phyloP scores from a whole-genome alignment of 1,139 yeast genomes.

The Blastobotrys arbuscula region DNA sequence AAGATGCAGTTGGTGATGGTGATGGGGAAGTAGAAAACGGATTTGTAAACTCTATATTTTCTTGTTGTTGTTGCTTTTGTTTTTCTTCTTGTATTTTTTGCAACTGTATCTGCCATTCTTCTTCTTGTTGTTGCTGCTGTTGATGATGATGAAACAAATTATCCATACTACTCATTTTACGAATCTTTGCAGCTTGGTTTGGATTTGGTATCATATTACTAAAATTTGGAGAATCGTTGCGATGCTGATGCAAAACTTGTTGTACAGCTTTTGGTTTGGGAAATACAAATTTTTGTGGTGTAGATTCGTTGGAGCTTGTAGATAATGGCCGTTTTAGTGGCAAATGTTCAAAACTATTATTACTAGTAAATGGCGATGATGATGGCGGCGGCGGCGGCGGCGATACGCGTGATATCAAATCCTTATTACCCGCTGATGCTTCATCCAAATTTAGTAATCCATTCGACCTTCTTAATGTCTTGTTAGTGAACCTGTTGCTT shows the following conservation, averaged over 20 bases:
- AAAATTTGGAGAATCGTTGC: constrained; percentile 2
- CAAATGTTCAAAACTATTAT: constrained; percentile 1
- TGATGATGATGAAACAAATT: constrained; percentile 11
- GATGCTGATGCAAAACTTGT: constrained; percentile 6
- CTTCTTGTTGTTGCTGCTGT: constrained; percentile 11
- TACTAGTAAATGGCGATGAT: neutral
- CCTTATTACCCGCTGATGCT: constrained; percentile 23
- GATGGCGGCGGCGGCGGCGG: neutral
- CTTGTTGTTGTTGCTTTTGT: neutral
- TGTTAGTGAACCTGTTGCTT: constrained; percentile 6
- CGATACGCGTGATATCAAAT: constrained; percentile 8
- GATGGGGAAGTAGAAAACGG: constrained; percentile 11
- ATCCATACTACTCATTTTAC: constrained; percentile 16
- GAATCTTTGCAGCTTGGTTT: constrained; percentile 12
- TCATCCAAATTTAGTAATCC: constrained; percentile 39
- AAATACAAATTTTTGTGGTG: constrained; percentile 7
- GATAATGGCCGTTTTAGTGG: constrained; percentile 12
- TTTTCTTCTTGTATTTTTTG: neutral
- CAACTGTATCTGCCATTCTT: neutral
- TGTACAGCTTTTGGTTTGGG: constrained; percentile 12
- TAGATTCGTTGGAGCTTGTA: constrained; percentile 3
- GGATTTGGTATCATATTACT: constrained; percentile 8
- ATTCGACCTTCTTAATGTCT: constrained; percentile 35
- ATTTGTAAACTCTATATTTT: neutral
- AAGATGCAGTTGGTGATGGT: constrained; percentile 13